phyloP scores from a whole-genome alignment of 2,329 filamentous ascomycete genomes.

The Lomentospora prolificans region DNA sequence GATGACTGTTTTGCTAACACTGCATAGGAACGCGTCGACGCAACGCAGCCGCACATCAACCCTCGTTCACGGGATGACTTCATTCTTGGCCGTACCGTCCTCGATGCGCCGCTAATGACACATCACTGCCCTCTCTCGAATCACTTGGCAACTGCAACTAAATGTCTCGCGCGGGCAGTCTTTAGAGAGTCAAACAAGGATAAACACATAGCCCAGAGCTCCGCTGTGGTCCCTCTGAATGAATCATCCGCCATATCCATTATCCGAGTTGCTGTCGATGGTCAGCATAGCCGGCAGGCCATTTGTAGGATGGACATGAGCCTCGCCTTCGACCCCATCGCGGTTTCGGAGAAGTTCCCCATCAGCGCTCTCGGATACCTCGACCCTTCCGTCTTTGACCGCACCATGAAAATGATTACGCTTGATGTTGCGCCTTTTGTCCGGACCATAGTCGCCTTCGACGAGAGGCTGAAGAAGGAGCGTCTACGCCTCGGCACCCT shows the following conservation, averaged over 20 bases:
- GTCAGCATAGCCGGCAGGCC: slow-evolving; percentile 12
- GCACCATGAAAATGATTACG: slow-evolving; percentile 53
- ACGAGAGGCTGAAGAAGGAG: slow-evolving; percentile 60
- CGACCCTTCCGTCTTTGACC: slow-evolving; percentile 67
- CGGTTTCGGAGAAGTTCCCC: slow-evolving; percentile 34
- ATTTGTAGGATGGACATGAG: slow-evolving; percentile 44
- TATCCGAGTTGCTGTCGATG: slow-evolving; percentile 28
- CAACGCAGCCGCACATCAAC: slow-evolving; percentile 48
- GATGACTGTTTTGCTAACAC: background rate
- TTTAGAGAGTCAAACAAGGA: slow-evolving; percentile 11
- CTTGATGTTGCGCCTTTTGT: slow-evolving; percentile 83
- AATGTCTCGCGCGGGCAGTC: slow-evolving; percentile 19
- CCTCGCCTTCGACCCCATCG: slow-evolving; percentile 51
- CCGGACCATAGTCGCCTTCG: slow-evolving; percentile 72
- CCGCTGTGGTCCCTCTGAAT: slow-evolving; percentile 16
- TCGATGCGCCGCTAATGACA: slow-evolving; percentile 30
- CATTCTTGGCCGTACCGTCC: slow-evolving; percentile 33
- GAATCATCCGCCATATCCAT: slow-evolving; percentile 20
- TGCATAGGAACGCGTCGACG: slow-evolving; percentile 44
- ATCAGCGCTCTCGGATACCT: slow-evolving; percentile 29
- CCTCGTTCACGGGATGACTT: slow-evolving; percentile 39
- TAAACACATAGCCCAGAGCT: background rate
- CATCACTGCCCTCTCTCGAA: slow-evolving; percentile 13
- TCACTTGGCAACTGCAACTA: slow-evolving; percentile 20
- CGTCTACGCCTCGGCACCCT: slow-evolving; percentile 53